These are phyloP conservation scores for Silene conica DNA, from an alignment of 148 eudicot species.

Conservation along the genomic window DNA sequence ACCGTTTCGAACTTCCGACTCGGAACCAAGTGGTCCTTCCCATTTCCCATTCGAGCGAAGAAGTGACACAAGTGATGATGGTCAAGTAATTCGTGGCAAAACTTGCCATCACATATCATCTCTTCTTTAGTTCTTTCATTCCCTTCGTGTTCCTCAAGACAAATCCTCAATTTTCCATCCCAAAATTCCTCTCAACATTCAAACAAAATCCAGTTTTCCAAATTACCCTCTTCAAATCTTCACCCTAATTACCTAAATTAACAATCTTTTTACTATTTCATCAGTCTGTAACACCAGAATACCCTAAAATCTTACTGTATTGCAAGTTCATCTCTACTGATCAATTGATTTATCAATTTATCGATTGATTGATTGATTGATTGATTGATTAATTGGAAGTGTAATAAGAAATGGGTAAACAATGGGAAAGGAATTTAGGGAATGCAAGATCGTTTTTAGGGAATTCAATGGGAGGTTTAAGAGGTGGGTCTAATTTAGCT, in stretches of 20 bases:
- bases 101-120: not conserved
- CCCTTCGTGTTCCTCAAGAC: not conserved
- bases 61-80: not conserved
- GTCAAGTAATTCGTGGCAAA: slow-evolving; percentile 18
- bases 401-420: slow-evolving; percentile 30
- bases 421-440: slow-evolving; percentile 39
- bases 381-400: not conserved
- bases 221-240: not conserved
- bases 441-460: slow-evolving; percentile 58
- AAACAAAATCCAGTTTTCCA: not conserved
- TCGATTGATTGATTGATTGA: not conserved
- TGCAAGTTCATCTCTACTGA: not conserved
- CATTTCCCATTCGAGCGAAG: too few species aligned
- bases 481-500: slow-evolving; percentile 60
- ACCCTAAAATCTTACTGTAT: too few species aligned
- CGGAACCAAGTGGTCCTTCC: too few species aligned
- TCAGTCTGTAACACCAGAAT: too few species aligned
- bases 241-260: not conserved
- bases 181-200: not conserved
- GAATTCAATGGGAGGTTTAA: slow-evolving; percentile 66
- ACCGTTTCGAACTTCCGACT: too few species aligned
- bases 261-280: too few species aligned
- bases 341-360: not conserved
- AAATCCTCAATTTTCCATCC: not conserved
- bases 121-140: too few species aligned